Evolutionary conservation across 148 eudicot genomes (phyloP).

Genomic region (Fagopyrum homotropicum): DNA sequence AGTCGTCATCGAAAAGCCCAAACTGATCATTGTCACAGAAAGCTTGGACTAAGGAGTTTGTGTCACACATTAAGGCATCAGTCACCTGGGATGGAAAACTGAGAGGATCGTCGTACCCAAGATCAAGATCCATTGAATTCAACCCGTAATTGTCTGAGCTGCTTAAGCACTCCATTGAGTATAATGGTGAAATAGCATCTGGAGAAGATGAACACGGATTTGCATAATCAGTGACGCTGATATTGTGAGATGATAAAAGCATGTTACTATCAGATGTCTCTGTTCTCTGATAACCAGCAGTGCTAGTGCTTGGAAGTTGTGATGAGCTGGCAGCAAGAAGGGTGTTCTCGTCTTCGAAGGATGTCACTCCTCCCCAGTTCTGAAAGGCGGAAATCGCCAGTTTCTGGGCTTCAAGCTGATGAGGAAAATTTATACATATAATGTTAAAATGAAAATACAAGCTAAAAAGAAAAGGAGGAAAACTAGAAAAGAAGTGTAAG

Average conservation of each 20-base stretch:
- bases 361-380: conserved; percentile 56
- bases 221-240: conserved; percentile 23
- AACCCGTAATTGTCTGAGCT: conserved; percentile 44
- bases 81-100: conserved; percentile 29
- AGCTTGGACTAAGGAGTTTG: conserved; percentile 34
- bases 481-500: conserved; percentile 9
- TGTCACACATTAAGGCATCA: conserved; percentile 38
- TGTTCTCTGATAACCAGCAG: conserved; percentile 25
- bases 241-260: conserved; percentile 26
- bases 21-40: conserved; percentile 45
- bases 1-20: conserved; percentile 39
- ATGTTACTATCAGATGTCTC: conserved; percentile 33
- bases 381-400: conserved; percentile 56
- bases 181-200: conserved; percentile 55
- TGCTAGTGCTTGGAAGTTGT: conserved; percentile 21
- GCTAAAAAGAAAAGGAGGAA: background rate
- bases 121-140: conserved; percentile 12
- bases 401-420: conserved; percentile 57
- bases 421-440: background rate
- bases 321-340: conserved; percentile 39
- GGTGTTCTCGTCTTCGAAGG: conserved; percentile 55
- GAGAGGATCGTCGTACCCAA: conserved; percentile 33
- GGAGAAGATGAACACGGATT: conserved; percentile 41
- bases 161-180: conserved; percentile 46
- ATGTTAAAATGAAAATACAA: conserved; percentile 8